These are phyloP conservation scores for Saturnispora gosingensis DNA, from an alignment of 805 yeast species.

Conservation along the genomic window DNA sequence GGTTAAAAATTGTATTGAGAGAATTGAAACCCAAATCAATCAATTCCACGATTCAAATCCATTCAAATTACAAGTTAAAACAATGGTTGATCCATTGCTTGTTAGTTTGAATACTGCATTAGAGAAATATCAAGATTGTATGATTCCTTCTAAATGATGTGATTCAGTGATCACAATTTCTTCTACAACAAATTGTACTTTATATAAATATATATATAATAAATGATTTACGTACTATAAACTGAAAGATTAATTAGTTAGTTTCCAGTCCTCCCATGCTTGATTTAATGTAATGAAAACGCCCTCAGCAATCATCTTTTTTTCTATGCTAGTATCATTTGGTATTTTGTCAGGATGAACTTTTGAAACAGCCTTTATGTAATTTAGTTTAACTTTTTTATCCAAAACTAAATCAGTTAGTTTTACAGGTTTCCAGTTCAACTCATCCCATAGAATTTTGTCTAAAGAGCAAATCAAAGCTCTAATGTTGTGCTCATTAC, in stretches of 20 bases:
- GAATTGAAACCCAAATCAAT: constrained; percentile 30
- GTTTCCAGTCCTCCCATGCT: constrained; percentile 82
- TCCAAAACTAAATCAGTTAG: constrained; percentile 76
- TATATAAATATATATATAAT: background rate
- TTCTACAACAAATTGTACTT: background rate
- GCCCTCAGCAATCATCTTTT: constrained; percentile 75
- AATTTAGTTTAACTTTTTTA: constrained; percentile 76
- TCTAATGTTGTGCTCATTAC: constrained; percentile 75
- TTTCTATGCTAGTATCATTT: constrained; percentile 49
- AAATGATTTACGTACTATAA: background rate
- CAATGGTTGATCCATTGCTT: constrained; percentile 34
- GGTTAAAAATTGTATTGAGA: constrained; percentile 36
- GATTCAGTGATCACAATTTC: background rate
- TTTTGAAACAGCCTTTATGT: constrained; percentile 71
- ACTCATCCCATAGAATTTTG: constrained; percentile 54
- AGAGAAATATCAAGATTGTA: constrained; percentile 35
- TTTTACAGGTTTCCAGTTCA: constrained; percentile 58
- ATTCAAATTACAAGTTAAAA: constrained; percentile 14
- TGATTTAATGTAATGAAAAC: constrained; percentile 76
- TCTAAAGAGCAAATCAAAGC: constrained; percentile 65
- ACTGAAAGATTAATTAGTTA: background rate
- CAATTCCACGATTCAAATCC: constrained; percentile 10
- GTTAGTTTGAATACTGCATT: constrained; percentile 40
- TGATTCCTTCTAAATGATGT: constrained; percentile 14
- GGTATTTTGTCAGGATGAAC: constrained; percentile 82